A percentile compares a stretch with the other conserved stretches of the same genome.
Evolutionary conservation across 768 basidiomycete genomes (phyloP).

Genomic region (Auricularia sp.): DNA sequence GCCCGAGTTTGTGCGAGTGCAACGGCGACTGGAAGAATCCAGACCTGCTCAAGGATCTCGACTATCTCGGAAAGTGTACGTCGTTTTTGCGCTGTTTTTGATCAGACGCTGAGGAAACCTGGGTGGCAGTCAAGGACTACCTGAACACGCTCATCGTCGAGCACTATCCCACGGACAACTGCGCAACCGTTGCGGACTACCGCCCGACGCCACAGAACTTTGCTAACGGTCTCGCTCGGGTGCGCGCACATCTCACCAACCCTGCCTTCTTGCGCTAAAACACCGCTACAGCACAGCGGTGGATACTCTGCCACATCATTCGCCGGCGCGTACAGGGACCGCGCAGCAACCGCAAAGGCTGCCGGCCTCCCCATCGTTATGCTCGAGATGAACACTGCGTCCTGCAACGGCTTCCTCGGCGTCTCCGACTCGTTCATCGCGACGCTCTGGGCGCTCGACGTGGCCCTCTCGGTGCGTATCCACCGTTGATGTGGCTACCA

Average conservation of each 20-base stretch:
- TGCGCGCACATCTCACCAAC: neutral
- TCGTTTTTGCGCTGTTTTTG: neutral
- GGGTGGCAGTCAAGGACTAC: constrained; percentile 16
- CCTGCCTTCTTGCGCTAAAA: neutral
- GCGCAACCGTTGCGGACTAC: constrained; percentile 16
- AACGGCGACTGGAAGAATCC: constrained; percentile 40
- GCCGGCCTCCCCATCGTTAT: constrained; percentile 42
- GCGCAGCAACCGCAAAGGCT: constrained; percentile 30
- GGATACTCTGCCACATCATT: constrained; percentile 45
- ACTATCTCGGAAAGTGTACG: constrained; percentile 42
- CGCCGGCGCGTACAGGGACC: constrained; percentile 41
- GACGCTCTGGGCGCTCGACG: constrained; percentile 56
- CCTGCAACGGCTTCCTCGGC: constrained; percentile 38
- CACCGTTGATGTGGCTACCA: constrained; percentile 15
- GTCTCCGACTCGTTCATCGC: constrained; percentile 52
- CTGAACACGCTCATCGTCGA: constrained; percentile 21
- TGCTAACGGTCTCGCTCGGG: neutral
- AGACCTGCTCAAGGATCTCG: constrained; percentile 31
- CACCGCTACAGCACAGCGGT: constrained; percentile 34
- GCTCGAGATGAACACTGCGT: constrained; percentile 59
- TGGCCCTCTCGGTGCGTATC: constrained; percentile 46
- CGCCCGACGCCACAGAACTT: constrained; percentile 3
- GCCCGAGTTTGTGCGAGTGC: constrained; percentile 43
- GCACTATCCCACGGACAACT: constrained; percentile 50
- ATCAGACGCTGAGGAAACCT: constrained; percentile 17